Conservation (phyloP, 2,329 filamentous ascomycete genomes). For the Beauveria brongniartii region DNA sequence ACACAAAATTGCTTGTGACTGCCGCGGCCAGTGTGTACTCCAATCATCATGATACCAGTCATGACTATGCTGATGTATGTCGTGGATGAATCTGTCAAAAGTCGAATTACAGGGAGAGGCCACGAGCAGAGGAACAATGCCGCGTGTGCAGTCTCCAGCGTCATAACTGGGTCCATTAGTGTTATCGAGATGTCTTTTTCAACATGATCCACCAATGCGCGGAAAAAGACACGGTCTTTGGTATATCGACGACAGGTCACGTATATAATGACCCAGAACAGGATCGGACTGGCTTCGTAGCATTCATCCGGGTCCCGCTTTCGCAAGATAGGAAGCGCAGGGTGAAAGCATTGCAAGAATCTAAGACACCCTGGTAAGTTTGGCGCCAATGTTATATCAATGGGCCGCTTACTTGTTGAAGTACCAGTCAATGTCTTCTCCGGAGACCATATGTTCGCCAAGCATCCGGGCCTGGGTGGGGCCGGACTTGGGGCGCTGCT, state of each 20-base stretch:
- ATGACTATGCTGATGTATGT: constrained; percentile 39
- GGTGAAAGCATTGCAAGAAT: constrained; percentile 45
- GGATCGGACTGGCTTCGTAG: constrained; percentile 37
- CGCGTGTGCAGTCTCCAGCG: constrained; percentile 42
- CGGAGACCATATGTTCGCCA: constrained; percentile 39
- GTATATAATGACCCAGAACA: constrained; percentile 49
- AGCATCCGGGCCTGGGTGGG: constrained; percentile 35
- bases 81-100: constrained; percentile 42
- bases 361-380: constrained; percentile 21
- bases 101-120: constrained; percentile 42
- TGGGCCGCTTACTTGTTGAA: constrained; percentile 38
- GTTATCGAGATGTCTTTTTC: constrained; percentile 37
- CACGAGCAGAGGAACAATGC: constrained; percentile 43
- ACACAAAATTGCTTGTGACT: constrained; percentile 40
- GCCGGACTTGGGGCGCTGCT: constrained; percentile 18
- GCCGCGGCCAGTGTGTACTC: constrained; percentile 45
- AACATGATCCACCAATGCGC: constrained; percentile 39
- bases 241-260: constrained; percentile 42
- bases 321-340: constrained; percentile 43
- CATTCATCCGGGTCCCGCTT: constrained; percentile 41
- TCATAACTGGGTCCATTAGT: constrained; percentile 34
- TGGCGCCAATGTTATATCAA: not conserved
- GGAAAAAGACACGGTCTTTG: constrained; percentile 32
- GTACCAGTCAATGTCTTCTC: constrained; percentile 47
- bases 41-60: constrained; percentile 40